Base-by-base conservation (phyloP, 305 asterid genomes). In the Fraxinus latifolia region DNA sequence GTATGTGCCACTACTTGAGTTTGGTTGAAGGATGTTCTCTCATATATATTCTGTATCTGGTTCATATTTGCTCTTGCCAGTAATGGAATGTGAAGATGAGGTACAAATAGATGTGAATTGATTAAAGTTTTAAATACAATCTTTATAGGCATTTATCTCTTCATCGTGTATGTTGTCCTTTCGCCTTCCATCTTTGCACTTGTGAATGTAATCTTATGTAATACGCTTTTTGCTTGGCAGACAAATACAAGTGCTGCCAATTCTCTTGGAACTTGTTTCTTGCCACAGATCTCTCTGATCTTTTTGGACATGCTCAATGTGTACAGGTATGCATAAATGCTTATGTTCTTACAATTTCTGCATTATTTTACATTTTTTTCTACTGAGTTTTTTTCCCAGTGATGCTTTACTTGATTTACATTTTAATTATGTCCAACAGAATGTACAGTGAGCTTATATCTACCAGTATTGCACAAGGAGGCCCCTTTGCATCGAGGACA, bases 271-370 rank as follows among this genome's bases (percentile, higher is more conserved):
- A 93, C 99, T 36, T 88, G 84, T 84, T 96, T 94, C 89, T 83
- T 94, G 85, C 86, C 99, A 15, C 99, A 96, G 90, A 94, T 96
- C 36, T 53, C 97, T 83, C 83, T 86, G 0, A 93, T 93, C 88
- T 96, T 94, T 87, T 85, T 94, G 91, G 98, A 96, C 92, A 94
- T 95, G 98, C 99, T 96, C 83, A 96, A 93, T 91, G 98, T 96
- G 81, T 95, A 96, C 90, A 96, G 92, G 99, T 96, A 79, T 27
- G 79, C 79, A 74, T 39, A 44, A 44, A 25, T 75, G 67, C 58
- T 58, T 37, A 34, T 25, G 44, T 34, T 76, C 37, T 78, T 70
- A 65, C 31, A 76, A 58, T 82, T 15, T n/a, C 67, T 15, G 5
- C 60, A 67, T 27, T 67, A 25, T 80, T 17, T 17, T 65, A 27